These are phyloP conservation scores for Aspergillus thermomutatus DNA, from an alignment of 2,329 filamentous ascomycete genomes.

Conservation along the genomic window DNA sequence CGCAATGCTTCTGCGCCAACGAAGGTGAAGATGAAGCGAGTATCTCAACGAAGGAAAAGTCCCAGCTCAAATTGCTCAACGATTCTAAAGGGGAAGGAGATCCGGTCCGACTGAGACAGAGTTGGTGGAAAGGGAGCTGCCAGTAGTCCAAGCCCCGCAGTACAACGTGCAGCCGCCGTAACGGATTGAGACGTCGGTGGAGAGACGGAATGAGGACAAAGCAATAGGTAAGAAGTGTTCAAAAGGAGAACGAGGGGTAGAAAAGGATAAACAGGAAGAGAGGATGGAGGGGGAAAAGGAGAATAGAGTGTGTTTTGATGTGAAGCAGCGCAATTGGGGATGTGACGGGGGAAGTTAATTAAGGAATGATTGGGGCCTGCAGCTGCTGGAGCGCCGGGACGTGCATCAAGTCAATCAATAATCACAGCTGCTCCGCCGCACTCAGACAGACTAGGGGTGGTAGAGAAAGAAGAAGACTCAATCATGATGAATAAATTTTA, in stretches of 20 bases:
- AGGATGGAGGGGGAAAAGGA: conserved; percentile 15
- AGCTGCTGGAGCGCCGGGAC: background rate
- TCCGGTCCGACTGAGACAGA: background rate
- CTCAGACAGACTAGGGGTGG: background rate
- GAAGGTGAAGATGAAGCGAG: background rate
- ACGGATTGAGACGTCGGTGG: background rate
- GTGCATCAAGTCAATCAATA: background rate
- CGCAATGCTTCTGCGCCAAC: background rate
- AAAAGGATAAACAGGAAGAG: conserved; percentile 5
- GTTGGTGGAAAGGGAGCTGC: background rate
- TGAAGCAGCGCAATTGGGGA: background rate
- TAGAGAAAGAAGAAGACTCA: background rate
- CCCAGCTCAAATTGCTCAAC: background rate
- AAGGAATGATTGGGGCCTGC: background rate
- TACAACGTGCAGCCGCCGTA: conserved; percentile 8
- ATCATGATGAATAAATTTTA: background rate
- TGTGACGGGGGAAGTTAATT: background rate
- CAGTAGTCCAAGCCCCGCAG: conserved; percentile 11
- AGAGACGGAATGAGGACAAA: background rate
- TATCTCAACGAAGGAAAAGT: background rate
- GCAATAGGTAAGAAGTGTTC: background rate
- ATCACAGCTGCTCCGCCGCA: background rate
- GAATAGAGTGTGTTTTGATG: background rate
- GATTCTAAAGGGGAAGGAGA: background rate
- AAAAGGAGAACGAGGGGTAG: conserved; percentile 3